Evolutionary conservation across 208 protist species (phyloP).

Genomic region (Leishmania aethiopica): DNA sequence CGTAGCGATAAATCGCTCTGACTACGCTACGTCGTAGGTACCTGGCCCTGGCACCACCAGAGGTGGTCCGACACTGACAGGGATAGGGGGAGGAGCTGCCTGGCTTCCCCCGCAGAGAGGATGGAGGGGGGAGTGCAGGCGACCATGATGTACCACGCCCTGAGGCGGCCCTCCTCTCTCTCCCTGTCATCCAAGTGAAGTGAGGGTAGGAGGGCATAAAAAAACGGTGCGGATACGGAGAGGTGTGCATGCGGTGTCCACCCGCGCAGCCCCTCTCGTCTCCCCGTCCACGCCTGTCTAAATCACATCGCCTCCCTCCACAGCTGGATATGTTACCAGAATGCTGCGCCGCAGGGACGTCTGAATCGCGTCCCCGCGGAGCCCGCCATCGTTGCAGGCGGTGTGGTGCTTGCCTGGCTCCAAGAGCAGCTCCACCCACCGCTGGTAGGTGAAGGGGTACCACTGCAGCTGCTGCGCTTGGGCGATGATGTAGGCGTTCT

Average conservation of each 20-base stretch:
- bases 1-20: neutral
- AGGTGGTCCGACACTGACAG: neutral
- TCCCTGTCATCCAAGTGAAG: neutral
- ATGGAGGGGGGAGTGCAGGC: too few species aligned
- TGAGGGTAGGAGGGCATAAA: too few species aligned
- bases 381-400: constrained; percentile 25
- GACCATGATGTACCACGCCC: neutral
- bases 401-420: constrained; percentile 46
- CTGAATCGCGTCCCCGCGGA: constrained; percentile 76
- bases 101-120: neutral
- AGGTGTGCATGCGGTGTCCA: neutral
- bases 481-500: constrained; percentile 79
- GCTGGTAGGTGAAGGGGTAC: constrained; percentile 76
- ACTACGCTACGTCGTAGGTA: neutral
- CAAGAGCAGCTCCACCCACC: constrained; percentile 73
- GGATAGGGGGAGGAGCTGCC: neutral
- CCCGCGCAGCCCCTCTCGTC: neutral
- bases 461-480: constrained; percentile 68
- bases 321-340: constrained; percentile 57
- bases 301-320: constrained; percentile 25
- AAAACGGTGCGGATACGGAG: neutral
- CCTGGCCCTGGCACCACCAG: neutral
- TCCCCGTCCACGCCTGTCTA: neutral
- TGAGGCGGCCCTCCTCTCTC: neutral
- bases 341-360: constrained; percentile 74